Percentiles rank a stretch among this genome's conserved stretches.
phyloP scores from a whole-genome alignment of 1,284 basidiomycete species.

The Ceratobasidium sp. region DNA sequence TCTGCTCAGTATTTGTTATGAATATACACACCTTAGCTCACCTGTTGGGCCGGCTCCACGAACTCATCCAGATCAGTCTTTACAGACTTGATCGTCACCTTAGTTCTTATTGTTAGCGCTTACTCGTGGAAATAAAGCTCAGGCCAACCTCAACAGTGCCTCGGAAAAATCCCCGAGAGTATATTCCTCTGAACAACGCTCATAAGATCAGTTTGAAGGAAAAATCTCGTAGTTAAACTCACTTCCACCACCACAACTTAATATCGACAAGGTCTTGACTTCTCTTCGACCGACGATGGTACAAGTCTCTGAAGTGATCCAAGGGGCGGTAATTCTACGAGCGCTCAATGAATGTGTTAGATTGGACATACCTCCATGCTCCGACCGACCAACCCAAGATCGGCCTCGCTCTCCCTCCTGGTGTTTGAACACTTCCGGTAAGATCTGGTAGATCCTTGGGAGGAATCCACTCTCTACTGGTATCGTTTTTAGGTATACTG shows the following conservation, averaged over 20 bases:
- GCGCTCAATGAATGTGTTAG: not conserved
- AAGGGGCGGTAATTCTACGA: not conserved
- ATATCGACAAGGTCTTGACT: conserved; percentile 5
- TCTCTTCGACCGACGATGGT: not conserved
- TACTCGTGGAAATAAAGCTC: not conserved
- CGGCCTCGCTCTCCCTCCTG: not conserved
- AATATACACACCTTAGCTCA: not conserved
- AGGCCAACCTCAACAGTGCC: conserved; percentile 19
- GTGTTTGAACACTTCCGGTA: conserved; percentile 24
- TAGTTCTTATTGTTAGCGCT: not conserved
- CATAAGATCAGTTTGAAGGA: not conserved
- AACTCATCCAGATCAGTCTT: conserved; percentile 13
- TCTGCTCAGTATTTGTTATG: no score
- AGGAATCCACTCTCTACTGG: not conserved
- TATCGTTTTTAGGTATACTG: not conserved
- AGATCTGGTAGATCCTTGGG: conserved; percentile 19
- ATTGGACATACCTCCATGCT: conserved; percentile 27
- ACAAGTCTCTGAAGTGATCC: not conserved
- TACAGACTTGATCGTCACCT: conserved; percentile 16
- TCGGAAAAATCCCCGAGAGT: conserved; percentile 26
- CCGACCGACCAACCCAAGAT: conserved; percentile 36
- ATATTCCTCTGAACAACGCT: not conserved
- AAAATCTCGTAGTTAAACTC: not conserved
- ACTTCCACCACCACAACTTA: conserved; percentile 40
- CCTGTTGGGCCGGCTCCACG: not conserved